A percentile compares a stretch with the other conserved stretches of the same genome.
Conservation (phyloP, 768 basidiomycete species). For the Tylopilus balloui region DNA sequence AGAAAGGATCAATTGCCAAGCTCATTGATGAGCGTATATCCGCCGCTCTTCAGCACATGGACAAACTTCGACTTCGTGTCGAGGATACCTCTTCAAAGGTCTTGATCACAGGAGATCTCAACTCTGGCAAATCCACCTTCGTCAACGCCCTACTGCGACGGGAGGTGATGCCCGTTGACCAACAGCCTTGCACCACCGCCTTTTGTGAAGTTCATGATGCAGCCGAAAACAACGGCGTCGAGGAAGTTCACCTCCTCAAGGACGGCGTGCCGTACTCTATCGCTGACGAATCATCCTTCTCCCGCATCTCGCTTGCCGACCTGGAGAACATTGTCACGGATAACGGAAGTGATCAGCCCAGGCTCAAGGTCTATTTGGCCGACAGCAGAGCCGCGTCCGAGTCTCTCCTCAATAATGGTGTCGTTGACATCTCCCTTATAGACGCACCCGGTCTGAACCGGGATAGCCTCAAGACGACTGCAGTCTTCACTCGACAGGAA, state of each 20-base stretch:
- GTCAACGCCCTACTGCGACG: constrained; percentile 92
- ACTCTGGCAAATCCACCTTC: constrained; percentile 97
- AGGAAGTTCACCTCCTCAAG: constrained; percentile 83
- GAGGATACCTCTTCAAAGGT: constrained; percentile 93
- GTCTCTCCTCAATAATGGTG: constrained; percentile 89
- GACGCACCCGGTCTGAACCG: constrained; percentile 97
- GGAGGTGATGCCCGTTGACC: constrained; percentile 93
- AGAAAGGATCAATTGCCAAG: constrained; percentile 89
- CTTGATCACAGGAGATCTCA: constrained; percentile 95
- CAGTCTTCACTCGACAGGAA: constrained; percentile 91
- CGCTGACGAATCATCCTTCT: constrained; percentile 72
- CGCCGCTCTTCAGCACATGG: constrained; percentile 70
- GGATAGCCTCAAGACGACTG: constrained; percentile 91
- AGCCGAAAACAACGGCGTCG: constrained; percentile 68
- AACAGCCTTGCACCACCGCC: constrained; percentile 95
- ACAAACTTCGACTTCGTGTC: constrained; percentile 80
- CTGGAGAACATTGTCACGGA: constrained; percentile 74
- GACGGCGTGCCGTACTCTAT: constrained; percentile 64
- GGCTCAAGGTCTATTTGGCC: constrained; percentile 85
- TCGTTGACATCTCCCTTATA: constrained; percentile 96
- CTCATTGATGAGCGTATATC: constrained; percentile 83
- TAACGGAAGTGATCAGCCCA: constrained; percentile 50
- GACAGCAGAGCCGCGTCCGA: constrained; percentile 74
- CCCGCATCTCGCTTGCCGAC: constrained; percentile 57
- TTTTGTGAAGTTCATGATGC: constrained; percentile 97